phyloP scores from a whole-genome alignment of 805 yeast species.

The Millerago galiae region DNA sequence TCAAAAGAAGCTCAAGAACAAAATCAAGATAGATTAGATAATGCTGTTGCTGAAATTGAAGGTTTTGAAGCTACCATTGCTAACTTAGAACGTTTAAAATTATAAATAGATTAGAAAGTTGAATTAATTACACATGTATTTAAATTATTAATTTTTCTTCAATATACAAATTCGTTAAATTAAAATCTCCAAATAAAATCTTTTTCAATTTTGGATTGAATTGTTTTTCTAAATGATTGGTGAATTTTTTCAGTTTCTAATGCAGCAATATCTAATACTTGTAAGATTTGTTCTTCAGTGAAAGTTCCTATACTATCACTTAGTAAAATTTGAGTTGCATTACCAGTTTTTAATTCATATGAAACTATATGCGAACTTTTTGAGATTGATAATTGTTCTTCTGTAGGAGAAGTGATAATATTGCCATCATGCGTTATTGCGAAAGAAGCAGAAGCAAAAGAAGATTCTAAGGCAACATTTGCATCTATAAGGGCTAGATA shows the following conservation, averaged over 20 bases:
- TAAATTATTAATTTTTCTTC: background rate
- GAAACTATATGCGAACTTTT: constrained; percentile 63
- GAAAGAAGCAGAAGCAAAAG: constrained; percentile 54
- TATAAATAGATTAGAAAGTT: constrained; percentile 24
- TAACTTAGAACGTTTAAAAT: constrained; percentile 74
- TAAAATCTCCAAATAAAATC: constrained; percentile 56
- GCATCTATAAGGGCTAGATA: constrained; percentile 76
- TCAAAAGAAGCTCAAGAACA: constrained; percentile 73
- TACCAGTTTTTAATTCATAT: constrained; percentile 44
- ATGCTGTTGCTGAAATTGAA: constrained; percentile 77
- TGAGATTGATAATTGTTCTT: constrained; percentile 35
- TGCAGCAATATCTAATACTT: constrained; percentile 47
- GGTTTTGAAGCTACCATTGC: constrained; percentile 82
- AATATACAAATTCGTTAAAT: background rate
- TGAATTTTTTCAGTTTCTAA: constrained; percentile 40
- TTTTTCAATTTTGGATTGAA: constrained; percentile 40
- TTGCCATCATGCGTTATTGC: constrained; percentile 29
- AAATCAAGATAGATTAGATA: constrained; percentile 62
- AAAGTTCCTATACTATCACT: constrained; percentile 72
- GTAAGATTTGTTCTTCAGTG: constrained; percentile 45
- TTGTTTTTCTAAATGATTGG: constrained; percentile 38
- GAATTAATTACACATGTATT: background rate
- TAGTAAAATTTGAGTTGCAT: constrained; percentile 51
- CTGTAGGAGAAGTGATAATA: constrained; percentile 39
- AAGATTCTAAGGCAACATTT: constrained; percentile 59